phyloP scores from a whole-genome alignment of 139 green algal species.

The Eudorina sp. region DNA sequence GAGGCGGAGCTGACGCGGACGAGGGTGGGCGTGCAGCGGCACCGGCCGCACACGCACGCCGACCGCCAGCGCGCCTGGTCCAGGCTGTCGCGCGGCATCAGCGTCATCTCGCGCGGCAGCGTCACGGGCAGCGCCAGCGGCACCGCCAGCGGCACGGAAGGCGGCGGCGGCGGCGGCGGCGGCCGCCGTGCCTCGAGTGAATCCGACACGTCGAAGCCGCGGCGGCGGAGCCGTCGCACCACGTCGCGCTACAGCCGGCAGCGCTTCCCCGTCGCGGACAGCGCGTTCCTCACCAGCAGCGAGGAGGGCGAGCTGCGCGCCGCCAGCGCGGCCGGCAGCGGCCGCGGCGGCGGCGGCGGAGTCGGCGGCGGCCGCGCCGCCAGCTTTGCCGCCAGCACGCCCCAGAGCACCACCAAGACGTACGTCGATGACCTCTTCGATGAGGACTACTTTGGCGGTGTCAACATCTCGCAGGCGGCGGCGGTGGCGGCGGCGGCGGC shows the following conservation, averaged over 20 bases:
- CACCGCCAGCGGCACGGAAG: neutral
- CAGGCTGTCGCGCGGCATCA: slow-evolving; percentile 14
- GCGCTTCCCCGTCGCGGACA: slow-evolving; percentile 18
- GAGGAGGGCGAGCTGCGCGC: neutral
- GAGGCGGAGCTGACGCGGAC: slow-evolving; percentile 46
- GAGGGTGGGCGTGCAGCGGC: neutral
- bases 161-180: neutral
- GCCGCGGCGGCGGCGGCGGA: neutral
- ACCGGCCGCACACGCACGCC: neutral
- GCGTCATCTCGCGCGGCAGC: slow-evolving; percentile 11
- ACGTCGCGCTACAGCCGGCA: slow-evolving; percentile 25
- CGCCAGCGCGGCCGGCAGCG: neutral
- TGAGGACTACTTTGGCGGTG: slow-evolving; percentile 13
- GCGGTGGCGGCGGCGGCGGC: slow-evolving; percentile 17
- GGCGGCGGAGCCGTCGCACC: neutral
- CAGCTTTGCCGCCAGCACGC: neutral
- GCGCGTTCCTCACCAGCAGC: slow-evolving; percentile 7
- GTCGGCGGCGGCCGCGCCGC: too few species aligned
- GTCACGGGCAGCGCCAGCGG: neutral
- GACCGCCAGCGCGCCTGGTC: neutral
- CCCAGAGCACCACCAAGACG: neutral
- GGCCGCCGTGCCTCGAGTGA: neutral
- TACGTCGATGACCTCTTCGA: slow-evolving; percentile 36
- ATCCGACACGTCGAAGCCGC: neutral
- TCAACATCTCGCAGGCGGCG: neutral